Evolutionary conservation across 1,284 basidiomycete species (phyloP).

Genomic region (Ceratobasidium sp.): DNA sequence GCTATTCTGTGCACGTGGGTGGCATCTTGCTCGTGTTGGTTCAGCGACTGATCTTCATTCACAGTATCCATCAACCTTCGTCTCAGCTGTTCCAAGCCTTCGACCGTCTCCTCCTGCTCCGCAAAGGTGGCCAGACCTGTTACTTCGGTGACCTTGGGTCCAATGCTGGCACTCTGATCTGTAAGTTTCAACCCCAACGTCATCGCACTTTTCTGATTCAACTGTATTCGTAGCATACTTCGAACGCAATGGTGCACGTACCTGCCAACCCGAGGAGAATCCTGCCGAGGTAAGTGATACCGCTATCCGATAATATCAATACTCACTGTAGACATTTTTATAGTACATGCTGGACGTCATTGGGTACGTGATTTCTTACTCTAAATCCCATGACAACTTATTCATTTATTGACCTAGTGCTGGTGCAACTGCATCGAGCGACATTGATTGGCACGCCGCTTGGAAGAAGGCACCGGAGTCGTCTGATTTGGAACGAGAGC

Average conservation of each 20-base stretch:
- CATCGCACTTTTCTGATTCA: neutral
- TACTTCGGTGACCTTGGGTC: slow-evolving; percentile 81
- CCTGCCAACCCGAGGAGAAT: slow-evolving; percentile 62
- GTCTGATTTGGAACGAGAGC: slow-evolving; percentile 38
- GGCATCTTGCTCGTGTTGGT: neutral
- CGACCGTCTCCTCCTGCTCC: slow-evolving; percentile 67
- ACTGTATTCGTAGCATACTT: slow-evolving; percentile 62
- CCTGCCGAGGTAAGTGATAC: slow-evolving; percentile 54
- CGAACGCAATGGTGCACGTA: slow-evolving; percentile 66
- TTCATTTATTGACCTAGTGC: slow-evolving; percentile 17
- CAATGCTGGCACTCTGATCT: slow-evolving; percentile 65
- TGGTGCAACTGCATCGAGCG: slow-evolving; percentile 37
- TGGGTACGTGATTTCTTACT: slow-evolving; percentile 45
- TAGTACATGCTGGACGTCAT: slow-evolving; percentile 53
- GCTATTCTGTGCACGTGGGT: slow-evolving; percentile 66
- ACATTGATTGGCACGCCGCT: slow-evolving; percentile 37
- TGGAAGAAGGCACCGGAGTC: slow-evolving; percentile 38
- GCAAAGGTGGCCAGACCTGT: slow-evolving; percentile 78
- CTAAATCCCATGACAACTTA: slow-evolving; percentile 54
- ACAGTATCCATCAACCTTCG: slow-evolving; percentile 81
- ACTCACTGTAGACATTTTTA: too few relatives aligned
- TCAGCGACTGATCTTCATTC: too few relatives aligned
- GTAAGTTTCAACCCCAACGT: too few relatives aligned
- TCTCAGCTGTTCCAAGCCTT: slow-evolving; percentile 80
- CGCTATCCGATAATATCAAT: too few relatives aligned